Evolutionary conservation across 768 basidiomycete species (phyloP).

Genomic region (Vishniacozyma victoriae): DNA sequence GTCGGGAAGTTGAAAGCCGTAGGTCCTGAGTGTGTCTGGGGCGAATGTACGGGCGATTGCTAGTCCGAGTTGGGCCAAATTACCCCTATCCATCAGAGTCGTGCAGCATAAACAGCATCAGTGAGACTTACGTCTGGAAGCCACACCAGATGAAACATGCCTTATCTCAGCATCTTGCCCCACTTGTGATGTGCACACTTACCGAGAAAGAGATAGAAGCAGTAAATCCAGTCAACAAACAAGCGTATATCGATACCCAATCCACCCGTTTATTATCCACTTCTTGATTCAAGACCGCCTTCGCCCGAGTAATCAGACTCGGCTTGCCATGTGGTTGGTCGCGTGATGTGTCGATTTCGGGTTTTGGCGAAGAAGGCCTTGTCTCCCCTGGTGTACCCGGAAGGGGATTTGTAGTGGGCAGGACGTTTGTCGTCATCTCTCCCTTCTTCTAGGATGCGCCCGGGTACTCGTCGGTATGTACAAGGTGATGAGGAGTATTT

Average conservation of each 20-base stretch:
- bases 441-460: no score
- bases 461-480: no score
- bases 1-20: slow-evolving; percentile 69
- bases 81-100: slow-evolving; percentile 27
- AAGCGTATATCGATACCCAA: slow-evolving; percentile 33
- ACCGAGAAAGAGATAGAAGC: slow-evolving; percentile 23
- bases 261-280: neutral
- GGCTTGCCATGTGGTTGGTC: no score
- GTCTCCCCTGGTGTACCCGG: no score
- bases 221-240: slow-evolving; percentile 38
- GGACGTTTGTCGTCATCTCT: no score
- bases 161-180: slow-evolving; percentile 10
- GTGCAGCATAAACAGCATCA: neutral
- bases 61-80: slow-evolving; percentile 60
- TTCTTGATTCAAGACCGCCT: no score
- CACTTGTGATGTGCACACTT: slow-evolving; percentile 1
- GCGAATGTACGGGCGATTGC: slow-evolving; percentile 74
- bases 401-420: no score
- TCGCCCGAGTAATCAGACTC: no score
- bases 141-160: slow-evolving; percentile 46
- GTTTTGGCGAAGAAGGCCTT: no score
- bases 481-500: no score
- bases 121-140: slow-evolving; percentile 36
- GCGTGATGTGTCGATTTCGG: no score
- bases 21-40: slow-evolving; percentile 47